Percentiles rank a stretch among this genome's conserved stretches.
phyloP scores from a whole-genome alignment of 78 protist genomes.

The Cavenderia fasciculata region DNA sequence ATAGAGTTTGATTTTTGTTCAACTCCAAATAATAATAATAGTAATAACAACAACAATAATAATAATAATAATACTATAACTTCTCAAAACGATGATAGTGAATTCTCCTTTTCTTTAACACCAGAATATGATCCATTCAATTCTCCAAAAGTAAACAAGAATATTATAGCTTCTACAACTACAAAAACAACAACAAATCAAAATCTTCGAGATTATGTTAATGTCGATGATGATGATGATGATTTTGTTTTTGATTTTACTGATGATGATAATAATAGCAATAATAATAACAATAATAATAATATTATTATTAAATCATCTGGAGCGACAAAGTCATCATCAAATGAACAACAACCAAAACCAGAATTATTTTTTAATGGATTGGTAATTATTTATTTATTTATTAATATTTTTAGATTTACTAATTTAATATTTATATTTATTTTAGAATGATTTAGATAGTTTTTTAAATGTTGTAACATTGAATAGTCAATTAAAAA shows the following conservation, averaged over 20 bases:
- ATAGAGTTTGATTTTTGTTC: too few species aligned
- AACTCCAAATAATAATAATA: too few species aligned
- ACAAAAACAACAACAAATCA: too few species aligned
- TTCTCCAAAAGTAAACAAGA: too few species aligned
- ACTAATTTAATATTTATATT: background rate
- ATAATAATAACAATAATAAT: background rate
- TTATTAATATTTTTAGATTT: background rate
- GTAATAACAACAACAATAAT: too few species aligned
- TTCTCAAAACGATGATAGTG: too few species aligned
- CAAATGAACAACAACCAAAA: background rate
- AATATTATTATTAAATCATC: background rate
- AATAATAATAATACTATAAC: too few species aligned
- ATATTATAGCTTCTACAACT: too few species aligned
- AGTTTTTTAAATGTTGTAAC: background rate
- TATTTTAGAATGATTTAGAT: background rate
- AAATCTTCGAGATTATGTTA: too few species aligned
- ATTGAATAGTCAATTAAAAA: background rate
- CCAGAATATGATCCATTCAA: too few species aligned
- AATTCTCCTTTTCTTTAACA: too few species aligned
- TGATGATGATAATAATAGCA: background rate
- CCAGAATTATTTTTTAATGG: background rate
- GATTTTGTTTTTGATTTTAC: background rate
- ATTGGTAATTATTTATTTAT: background rate
- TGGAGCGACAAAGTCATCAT: background rate
- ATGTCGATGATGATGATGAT: too few species aligned